Base-by-base conservation (phyloP, 805 yeast species). In the Yamadazyma takamatsuzukensis region DNA sequence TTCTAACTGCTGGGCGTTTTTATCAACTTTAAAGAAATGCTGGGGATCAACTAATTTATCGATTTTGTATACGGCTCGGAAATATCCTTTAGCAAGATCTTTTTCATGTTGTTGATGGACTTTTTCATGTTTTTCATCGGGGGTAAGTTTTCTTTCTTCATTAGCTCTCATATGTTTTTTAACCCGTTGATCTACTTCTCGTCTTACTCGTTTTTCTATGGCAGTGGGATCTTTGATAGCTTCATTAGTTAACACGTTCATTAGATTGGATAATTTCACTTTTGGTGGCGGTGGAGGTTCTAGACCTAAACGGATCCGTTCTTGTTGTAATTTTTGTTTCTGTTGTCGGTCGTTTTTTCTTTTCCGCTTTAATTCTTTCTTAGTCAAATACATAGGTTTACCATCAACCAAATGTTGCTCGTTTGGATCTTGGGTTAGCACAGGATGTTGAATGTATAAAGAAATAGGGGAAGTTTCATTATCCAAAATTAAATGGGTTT, bases 211-310 rank as follows among this genome's bases (percentile, higher is more conserved):
- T 54, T 68, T 65, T 49, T 90, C 98, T 44, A 88, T 80, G 3
- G 76, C 76, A 0, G 97, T 90, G 1, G 98, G 97, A 51, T 93
- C 95, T 38, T 74, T 68, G 29, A 89, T 82, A 5, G 93, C 86
- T 37, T 85, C 94, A 45, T 84, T 78, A 2, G 97, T 85, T 30
- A 83, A 63, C 0, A 87, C 95, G 46, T 73, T 82, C 88, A 87
- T 85, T 56, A 93, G 69, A 52, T 90, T 93, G 26, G 82, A 76
- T 27, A 87, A 64, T 48, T 83, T 85, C 2, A 93, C 83, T 55
- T 90, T 93, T 3, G 96, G 95, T 5, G 82, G 82, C 0, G 96
- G 96, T 4, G 95, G 82, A 0, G 95, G 83, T 29, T 82, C 85
- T 13, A 89, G 59, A 0, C 98, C 98, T 4, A 85, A 61, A 36